These are phyloP conservation scores for Drechslera avenae DNA, from an alignment of 2,329 filamentous ascomycete genomes.

Conservation along the genomic window DNA sequence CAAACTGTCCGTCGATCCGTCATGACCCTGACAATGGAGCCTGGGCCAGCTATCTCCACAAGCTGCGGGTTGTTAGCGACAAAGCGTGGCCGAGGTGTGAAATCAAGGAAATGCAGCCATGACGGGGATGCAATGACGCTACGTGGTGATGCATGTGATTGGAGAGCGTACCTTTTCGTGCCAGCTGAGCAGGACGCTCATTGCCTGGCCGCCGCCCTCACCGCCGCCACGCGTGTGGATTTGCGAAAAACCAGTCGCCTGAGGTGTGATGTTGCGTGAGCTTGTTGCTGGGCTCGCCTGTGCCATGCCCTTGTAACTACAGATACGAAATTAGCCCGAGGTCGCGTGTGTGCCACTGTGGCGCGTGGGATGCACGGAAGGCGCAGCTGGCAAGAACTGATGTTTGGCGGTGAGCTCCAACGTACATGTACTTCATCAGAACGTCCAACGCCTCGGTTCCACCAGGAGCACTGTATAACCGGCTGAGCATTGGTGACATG, in stretches of 20 bases:
- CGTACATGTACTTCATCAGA: slow-evolving; percentile 96
- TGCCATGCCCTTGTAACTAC: slow-evolving; percentile 88
- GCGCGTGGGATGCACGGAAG: background rate
- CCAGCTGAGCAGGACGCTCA: slow-evolving; percentile 98
- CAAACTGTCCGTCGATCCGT: slow-evolving; percentile 92
- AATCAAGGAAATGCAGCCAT: too few relatives aligned
- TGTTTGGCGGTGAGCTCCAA: slow-evolving; percentile 28
- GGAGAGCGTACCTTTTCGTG: slow-evolving; percentile 75
- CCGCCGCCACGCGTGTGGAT: slow-evolving; percentile 64
- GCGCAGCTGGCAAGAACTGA: background rate
- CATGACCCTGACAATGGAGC: slow-evolving; percentile 90
- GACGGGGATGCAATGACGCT: too few relatives aligned
- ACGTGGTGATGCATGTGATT: background rate
- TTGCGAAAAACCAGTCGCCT: slow-evolving; percentile 88
- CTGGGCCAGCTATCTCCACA: slow-evolving; percentile 88
- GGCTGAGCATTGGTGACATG: slow-evolving; percentile 85
- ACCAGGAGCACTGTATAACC: slow-evolving; percentile 76
- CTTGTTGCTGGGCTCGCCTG: slow-evolving; percentile 41
- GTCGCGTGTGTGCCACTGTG: background rate
- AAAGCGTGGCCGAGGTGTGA: background rate
- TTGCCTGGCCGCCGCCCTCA: slow-evolving; percentile 78
- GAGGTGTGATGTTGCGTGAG: slow-evolving; percentile 64
- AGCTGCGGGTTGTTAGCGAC: slow-evolving; percentile 55
- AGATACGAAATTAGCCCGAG: slow-evolving; percentile 20
- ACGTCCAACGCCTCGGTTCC: slow-evolving; percentile 88